Percentiles rank a stretch among this genome's conserved stretches.
phyloP scores from a whole-genome alignment of 495 filamentous ascomycete genomes.

The Daldinia caldariorum region DNA sequence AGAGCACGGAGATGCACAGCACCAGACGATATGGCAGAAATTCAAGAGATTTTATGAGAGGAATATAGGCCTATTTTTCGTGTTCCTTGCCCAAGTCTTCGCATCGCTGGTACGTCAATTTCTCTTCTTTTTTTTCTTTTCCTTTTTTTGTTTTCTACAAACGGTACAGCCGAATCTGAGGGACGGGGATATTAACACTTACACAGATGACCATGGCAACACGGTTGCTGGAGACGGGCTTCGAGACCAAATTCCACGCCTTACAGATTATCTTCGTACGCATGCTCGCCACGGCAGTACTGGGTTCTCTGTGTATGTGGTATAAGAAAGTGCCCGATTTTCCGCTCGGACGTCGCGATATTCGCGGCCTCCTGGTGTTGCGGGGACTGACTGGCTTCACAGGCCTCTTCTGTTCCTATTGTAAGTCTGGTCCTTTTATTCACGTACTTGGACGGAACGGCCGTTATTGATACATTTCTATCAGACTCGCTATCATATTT shows the following conservation, averaged over 20 bases:
- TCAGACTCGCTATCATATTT: slow-evolving; percentile 79
- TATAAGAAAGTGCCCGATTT: slow-evolving; percentile 69
- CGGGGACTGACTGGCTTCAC: slow-evolving; percentile 76
- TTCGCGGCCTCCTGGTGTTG: slow-evolving; percentile 69
- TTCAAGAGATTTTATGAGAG: slow-evolving; percentile 41
- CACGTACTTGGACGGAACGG: background rate
- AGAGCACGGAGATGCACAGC: background rate
- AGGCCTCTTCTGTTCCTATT: slow-evolving; percentile 80
- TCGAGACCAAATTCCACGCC: slow-evolving; percentile 71
- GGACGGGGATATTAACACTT: background rate
- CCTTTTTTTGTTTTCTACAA: no score
- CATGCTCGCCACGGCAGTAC: slow-evolving; percentile 75
- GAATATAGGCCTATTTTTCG: slow-evolving; percentile 75
- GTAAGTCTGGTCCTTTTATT: slow-evolving; percentile 56
- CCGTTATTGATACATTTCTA: background rate
- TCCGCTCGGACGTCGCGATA: slow-evolving; percentile 71
- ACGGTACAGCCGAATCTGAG: background rate
- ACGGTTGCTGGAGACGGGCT: slow-evolving; percentile 67
- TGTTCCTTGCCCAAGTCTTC: slow-evolving; percentile 78
- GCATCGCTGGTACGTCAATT: slow-evolving; percentile 60
- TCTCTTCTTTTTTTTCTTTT: background rate
- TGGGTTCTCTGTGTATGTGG: slow-evolving; percentile 78
- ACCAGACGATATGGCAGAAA: slow-evolving; percentile 11
- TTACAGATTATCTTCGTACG: slow-evolving; percentile 84
- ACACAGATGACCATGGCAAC: slow-evolving; percentile 76